Percentiles rank a stretch among this genome's conserved stretches.
These are phyloP conservation scores for Didymosphaeria variabile DNA, from an alignment of 2,329 filamentous ascomycete species.

Conservation along the genomic window DNA sequence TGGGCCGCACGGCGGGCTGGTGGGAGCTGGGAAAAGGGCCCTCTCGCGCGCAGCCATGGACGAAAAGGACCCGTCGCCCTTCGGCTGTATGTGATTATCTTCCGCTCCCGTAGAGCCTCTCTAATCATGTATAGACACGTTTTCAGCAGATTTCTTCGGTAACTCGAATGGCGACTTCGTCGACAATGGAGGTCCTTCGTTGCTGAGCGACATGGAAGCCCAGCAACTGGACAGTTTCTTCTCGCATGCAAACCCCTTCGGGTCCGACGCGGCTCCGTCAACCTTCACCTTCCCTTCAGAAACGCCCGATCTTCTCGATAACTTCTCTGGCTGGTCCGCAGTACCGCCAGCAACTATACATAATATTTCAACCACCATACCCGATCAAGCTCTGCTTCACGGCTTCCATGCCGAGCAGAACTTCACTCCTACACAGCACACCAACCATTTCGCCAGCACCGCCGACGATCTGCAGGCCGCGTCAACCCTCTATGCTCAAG, in stretches of 20 bases:
- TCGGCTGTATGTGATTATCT: conserved; percentile 41
- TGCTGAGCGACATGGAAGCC: conserved; percentile 44
- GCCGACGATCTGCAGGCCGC: conserved; percentile 45
- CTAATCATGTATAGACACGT: conserved; percentile 38
- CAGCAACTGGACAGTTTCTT: conserved; percentile 46
- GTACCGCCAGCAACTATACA: conserved; percentile 45
- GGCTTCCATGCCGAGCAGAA: conserved; percentile 35
- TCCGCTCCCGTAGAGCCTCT: neutral
- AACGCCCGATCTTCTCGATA: conserved; percentile 33
- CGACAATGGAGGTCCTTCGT: conserved; percentile 34
- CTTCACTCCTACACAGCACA: conserved; percentile 24
- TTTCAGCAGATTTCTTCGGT: conserved; percentile 36
- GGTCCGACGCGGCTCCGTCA: conserved; percentile 24
- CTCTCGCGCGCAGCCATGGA: conserved; percentile 41
- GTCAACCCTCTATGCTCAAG: conserved; percentile 43
- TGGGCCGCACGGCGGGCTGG: conserved; percentile 35
- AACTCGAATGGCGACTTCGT: conserved; percentile 24
- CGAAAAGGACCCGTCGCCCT: conserved; percentile 44
- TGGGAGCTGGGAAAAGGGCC: conserved; percentile 35
- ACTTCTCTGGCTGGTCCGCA: conserved; percentile 23
- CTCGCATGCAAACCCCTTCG: conserved; percentile 40
- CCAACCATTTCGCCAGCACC: conserved; percentile 34
- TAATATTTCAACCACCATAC: conserved; percentile 45
- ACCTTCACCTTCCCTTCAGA: conserved; percentile 27
- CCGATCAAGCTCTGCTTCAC: conserved; percentile 43